Evolutionary conservation across 805 yeast genomes (phyloP).

Genomic region (Saturnispora halmiae): DNA sequence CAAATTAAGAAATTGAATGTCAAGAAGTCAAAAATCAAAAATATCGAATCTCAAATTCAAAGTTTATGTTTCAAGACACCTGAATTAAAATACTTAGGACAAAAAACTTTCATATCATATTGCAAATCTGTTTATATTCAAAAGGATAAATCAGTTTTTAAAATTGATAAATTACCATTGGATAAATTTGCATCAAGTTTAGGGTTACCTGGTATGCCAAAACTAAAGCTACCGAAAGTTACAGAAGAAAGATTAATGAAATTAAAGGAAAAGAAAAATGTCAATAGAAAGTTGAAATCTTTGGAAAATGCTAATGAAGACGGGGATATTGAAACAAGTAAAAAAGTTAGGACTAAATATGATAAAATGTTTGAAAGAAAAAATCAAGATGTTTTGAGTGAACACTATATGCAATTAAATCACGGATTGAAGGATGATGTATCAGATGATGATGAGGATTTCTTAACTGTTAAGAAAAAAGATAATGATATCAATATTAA

Average conservation of each 20-base stretch:
- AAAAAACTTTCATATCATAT: slow-evolving; percentile 91
- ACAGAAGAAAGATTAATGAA: slow-evolving; percentile 36
- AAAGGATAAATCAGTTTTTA: slow-evolving; percentile 78
- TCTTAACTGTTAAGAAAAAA: slow-evolving; percentile 67
- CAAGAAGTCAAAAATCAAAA: slow-evolving; percentile 60
- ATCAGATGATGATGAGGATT: slow-evolving; percentile 47
- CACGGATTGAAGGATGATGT: slow-evolving; percentile 29
- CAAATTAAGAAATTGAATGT: slow-evolving; percentile 66
- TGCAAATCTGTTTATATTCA: slow-evolving; percentile 78
- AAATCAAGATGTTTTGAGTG: slow-evolving; percentile 85
- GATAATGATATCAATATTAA: slow-evolving; percentile 64
- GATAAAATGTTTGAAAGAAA: slow-evolving; percentile 94
- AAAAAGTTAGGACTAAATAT: slow-evolving; percentile 69
- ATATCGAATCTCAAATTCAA: slow-evolving; percentile 77
- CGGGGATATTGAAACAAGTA: slow-evolving; percentile 44
- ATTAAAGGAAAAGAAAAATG: slow-evolving; percentile 69
- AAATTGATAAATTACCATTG: slow-evolving; percentile 63
- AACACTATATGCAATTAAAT: slow-evolving; percentile 74
- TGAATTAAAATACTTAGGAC: slow-evolving; percentile 85
- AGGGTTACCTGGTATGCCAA: slow-evolving; percentile 96
- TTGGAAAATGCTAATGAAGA: slow-evolving; percentile 52
- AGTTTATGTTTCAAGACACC: slow-evolving; percentile 88
- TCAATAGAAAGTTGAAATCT: slow-evolving; percentile 58
- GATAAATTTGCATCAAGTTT: slow-evolving; percentile 80
- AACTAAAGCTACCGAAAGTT: slow-evolving; percentile 59